These are phyloP conservation scores for Leucosporidium scottii DNA, from an alignment of 768 basidiomycete species.

Conservation along the genomic window DNA sequence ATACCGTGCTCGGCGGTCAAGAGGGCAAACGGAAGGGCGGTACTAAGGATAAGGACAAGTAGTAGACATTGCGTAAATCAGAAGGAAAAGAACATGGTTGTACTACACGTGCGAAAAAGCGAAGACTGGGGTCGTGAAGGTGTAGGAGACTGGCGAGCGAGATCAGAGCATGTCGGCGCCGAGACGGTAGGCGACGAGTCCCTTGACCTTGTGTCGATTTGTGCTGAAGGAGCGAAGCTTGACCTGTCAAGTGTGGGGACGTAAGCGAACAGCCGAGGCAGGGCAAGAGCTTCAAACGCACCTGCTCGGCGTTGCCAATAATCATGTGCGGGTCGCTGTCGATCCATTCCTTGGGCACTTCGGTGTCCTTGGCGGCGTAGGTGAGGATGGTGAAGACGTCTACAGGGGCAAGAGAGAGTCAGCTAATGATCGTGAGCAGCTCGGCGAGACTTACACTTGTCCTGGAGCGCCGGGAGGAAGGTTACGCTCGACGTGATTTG, in stretches of 20 bases:
- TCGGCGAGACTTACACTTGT: constrained; percentile 49
- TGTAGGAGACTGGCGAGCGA: not conserved
- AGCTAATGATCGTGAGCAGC: not conserved
- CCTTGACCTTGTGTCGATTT: constrained; percentile 93
- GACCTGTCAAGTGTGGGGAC: constrained; percentile 45
- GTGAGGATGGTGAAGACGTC: constrained; percentile 93
- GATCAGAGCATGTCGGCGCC: constrained; percentile 2
- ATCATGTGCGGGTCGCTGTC: constrained; percentile 54
- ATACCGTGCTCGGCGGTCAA: constrained; percentile 58
- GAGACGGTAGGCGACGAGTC: constrained; percentile 79
- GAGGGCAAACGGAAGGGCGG: constrained; percentile 29
- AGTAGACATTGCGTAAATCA: not conserved
- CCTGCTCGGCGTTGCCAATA: constrained; percentile 50
- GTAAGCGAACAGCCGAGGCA: not conserved
- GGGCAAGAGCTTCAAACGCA: constrained; percentile 68
- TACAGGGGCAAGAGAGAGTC: constrained; percentile 12
- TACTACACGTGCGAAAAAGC: not conserved
- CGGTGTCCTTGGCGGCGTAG: constrained; percentile 85
- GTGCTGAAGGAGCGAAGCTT: constrained; percentile 95
- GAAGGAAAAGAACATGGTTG: not conserved
- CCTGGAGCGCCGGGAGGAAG: constrained; percentile 89
- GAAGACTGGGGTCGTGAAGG: too few species aligned
- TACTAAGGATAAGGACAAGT: not conserved
- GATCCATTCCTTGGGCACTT: constrained; percentile 92
- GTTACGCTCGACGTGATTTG: constrained; percentile 97